Evolutionary conservation across 192 early-diverging fungal species (phyloP), one percentile per base, ranked within the genome.

Genomic region (Coemansia sp.): DNA sequence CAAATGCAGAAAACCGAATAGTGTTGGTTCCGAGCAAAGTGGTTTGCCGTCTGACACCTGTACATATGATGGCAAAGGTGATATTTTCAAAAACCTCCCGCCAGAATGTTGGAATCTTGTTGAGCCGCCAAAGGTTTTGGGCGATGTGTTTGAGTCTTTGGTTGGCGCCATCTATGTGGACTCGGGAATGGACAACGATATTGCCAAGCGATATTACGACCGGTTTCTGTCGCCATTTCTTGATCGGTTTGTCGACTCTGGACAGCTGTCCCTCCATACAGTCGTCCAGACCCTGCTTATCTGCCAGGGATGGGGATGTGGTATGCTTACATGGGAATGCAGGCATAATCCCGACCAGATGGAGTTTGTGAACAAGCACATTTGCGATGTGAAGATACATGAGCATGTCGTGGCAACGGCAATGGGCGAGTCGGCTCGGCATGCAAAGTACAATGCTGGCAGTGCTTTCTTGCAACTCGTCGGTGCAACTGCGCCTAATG

Each of bases 111-210:
- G 94, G 94, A 81, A 84, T 42, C 76, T 89, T 40, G 67, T 92
- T n/a, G 80, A 83, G 10, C 87, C 94, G n/a, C 96, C 96, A 21
- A 98, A 98, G 65, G 90, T 92, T 0, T 69, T 94, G 48, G 90
- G 90, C 8, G 96, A 98, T 80, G 71, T 96, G 1, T 84, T 95
- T n/a, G 96, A 98, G 75, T 90, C 91, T 43, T 85, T 95, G 43
- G 43, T 94, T 12, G 96, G 96, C 4, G 94, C 96, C 7, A 77
- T 95, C 6, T 93, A 91, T 69, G 85, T 96, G 18, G 96, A 98
- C 73, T 87, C 88, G 41, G 86, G 85, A 1, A 94, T 93, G 73
- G 72, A 90, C 63, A 60, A 86, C 56, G 79, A 83, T 0, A 77
- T 82, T 2, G 86, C 82, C 6, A 60, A 80, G 13, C 58, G 69